A percentile compares a stretch with the other conserved stretches of the same genome.
Conservation (phyloP, 139 green algal genomes). For the Coelastrella sp. region DNA sequence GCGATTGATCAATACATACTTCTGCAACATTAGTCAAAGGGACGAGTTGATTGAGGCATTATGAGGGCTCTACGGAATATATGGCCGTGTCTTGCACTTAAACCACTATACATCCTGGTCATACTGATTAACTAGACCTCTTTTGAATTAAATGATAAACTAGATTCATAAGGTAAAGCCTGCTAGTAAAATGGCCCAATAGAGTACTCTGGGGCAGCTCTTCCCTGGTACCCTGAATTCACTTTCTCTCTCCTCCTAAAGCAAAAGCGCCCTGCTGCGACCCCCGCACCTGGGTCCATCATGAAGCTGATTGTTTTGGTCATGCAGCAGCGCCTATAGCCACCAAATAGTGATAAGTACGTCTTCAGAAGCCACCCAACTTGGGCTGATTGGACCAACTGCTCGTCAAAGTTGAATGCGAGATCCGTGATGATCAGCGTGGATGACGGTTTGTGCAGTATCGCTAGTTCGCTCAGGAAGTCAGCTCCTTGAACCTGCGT, state of each 20-base stretch:
- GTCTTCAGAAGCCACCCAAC: neutral
- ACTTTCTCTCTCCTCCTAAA: too few species aligned
- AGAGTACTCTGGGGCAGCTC: too few species aligned
- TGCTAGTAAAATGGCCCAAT: too few species aligned
- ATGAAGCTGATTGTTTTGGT: slow-evolving; percentile 24
- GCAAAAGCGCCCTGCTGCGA: too few species aligned
- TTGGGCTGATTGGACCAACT: neutral
- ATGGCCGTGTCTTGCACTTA: too few species aligned
- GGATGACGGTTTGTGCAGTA: slow-evolving; percentile 28
- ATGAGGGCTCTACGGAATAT: too few species aligned
- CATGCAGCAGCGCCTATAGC: slow-evolving; percentile 34
- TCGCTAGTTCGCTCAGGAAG: slow-evolving; percentile 13
- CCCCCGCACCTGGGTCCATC: neutral
- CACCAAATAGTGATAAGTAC: slow-evolving; percentile 1
- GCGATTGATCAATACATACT: neutral
- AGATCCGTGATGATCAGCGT: slow-evolving; percentile 39
- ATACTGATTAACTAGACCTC: too few species aligned
- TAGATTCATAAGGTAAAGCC: too few species aligned
- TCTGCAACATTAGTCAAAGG: neutral
- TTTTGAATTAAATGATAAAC: too few species aligned
- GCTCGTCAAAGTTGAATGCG: slow-evolving; percentile 41
- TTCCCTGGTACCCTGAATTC: too few species aligned
- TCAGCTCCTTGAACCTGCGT: slow-evolving; percentile 19
- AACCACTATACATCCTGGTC: too few species aligned
- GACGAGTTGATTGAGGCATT: too few species aligned